Base-by-base conservation (phyloP, 2,329 filamentous ascomycete species). In the Epichloe amarillans region DNA sequence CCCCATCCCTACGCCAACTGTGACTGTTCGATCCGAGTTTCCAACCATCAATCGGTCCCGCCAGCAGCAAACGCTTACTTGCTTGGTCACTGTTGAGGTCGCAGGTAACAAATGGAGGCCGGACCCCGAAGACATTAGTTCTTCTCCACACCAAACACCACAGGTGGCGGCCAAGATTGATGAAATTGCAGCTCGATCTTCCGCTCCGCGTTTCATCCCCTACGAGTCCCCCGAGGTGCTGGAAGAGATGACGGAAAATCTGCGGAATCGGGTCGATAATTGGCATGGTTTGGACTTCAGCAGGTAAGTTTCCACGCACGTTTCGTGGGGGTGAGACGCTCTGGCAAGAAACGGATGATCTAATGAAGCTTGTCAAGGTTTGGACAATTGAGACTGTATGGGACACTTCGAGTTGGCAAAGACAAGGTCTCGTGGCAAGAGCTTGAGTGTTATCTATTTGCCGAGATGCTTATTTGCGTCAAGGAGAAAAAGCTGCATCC, bases 381-480 rank as follows among this genome's bases (percentile, higher is more conserved):
- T 64, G 93, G 93, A 55, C 95, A 93, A 63, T 75, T 98, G 57
- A 82, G 90, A 35, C 72, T 97, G 35, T 90, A 95, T 61, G 91
- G 89, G 30, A 90, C 85, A 2, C 80, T 98, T 52, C 83, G 88
- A 49, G 93, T 98, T 21, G 93, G 93, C 59, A 98, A 98, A 69
- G 93, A 98, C 67, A 89, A 89, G 58, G 77, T 91, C 56, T 90
- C 90, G 6, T 98, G 93, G 93, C 93, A 98, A 71, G 93, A 97
- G 65, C 71, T 98, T 50, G 90, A 98, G 66, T 98, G 93, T 66
- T 98, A 88, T 65, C 77, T 98, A 33, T 98, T 98, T 63, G 88
- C 86, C 4, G 93, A 98, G 70, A 98, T 98, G 93, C 84, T 98
- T 60, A 98, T 98, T 57, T 98, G 93, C 63, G 89, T 98, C 54